phyloP scores from a whole-genome alignment of 2,329 filamentous ascomycete genomes.

The Sporothrix mexicana region DNA sequence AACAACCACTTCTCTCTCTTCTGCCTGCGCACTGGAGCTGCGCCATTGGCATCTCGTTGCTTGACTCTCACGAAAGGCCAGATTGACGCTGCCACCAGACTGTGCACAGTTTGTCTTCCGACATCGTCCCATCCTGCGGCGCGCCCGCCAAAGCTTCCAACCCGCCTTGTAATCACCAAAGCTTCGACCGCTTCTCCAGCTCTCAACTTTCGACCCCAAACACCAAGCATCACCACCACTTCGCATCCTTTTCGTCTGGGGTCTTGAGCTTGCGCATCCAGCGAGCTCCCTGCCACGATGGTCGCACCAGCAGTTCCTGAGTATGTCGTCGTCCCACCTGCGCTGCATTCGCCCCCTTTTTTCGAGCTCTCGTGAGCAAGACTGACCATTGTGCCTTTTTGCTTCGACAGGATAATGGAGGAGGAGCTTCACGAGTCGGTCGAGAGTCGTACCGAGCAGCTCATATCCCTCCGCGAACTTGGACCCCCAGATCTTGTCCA shows the following conservation, averaged over 20 bases:
- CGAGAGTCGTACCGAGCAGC: constrained; percentile 88
- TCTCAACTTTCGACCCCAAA: not conserved
- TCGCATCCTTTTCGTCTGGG: not conserved
- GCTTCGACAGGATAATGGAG: constrained; percentile 76
- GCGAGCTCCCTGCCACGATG: constrained; percentile 55
- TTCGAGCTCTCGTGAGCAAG: not conserved
- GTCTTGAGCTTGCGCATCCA: constrained; percentile 22
- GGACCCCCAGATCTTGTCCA: constrained; percentile 96
- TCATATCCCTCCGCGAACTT: constrained; percentile 85
- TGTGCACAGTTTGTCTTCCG: not conserved
- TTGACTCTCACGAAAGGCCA: constrained; percentile 23
- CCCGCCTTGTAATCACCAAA: not conserved
- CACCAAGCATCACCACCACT: not conserved
- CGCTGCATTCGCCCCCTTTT: not conserved
- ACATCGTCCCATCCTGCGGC: constrained; percentile 6
- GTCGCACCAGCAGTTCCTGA: constrained; percentile 77
- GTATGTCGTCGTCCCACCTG: constrained; percentile 55
- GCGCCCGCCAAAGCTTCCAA: constrained; percentile 19
- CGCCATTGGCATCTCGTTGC: constrained; percentile 27
- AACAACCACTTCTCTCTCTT: constrained; percentile 18
- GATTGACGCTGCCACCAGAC: constrained; percentile 9
- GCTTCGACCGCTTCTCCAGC: not conserved
- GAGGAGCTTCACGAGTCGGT: constrained; percentile 90
- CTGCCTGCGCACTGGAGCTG: constrained; percentile 22
- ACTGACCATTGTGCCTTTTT: constrained; percentile 36